Evolutionary conservation across 805 yeast genomes (phyloP).

Genomic region (Ogataea philodendri): DNA sequence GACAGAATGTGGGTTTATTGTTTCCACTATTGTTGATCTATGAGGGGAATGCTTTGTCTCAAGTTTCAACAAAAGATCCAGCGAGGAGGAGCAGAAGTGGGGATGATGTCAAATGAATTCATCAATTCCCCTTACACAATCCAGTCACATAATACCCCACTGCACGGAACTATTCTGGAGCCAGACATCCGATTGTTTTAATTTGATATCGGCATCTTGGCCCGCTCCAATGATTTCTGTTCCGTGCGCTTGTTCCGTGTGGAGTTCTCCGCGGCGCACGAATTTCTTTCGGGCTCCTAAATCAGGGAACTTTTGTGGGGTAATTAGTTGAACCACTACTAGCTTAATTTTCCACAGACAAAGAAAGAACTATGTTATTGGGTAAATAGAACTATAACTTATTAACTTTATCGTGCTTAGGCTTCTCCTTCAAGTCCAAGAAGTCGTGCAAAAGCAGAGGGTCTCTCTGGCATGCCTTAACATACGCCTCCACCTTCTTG

Average conservation of each 20-base stretch:
- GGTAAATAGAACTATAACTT: constrained; percentile 22
- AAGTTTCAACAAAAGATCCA: constrained; percentile 1
- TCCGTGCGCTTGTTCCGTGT: constrained; percentile 13
- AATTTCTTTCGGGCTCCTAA: too few relatives aligned
- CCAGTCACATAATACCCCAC: constrained; percentile 15
- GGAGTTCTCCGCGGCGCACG: too few relatives aligned
- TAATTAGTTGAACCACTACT: background rate
- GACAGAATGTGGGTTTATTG: constrained; percentile 9
- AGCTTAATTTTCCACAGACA: constrained; percentile 9
- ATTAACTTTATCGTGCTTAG: constrained; percentile 23
- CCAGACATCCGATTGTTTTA: constrained; percentile 9
- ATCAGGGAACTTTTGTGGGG: background rate
- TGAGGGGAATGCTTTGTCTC: constrained; percentile 6
- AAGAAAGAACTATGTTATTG: too few relatives aligned
- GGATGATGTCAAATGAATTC: constrained; percentile 5
- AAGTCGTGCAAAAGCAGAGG: constrained; percentile 32
- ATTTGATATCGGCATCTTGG: constrained; percentile 8
- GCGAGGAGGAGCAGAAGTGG: constrained; percentile 21
- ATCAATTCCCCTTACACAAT: too few relatives aligned
- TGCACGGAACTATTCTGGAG: constrained; percentile 4
- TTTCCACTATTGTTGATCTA: constrained; percentile 9
- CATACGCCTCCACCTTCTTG: constrained; percentile 33
- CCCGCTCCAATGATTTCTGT: constrained; percentile 10
- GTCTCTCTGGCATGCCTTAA: constrained; percentile 24
- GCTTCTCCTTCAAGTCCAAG: constrained; percentile 33